Base-by-base conservation (phyloP, 176 grass and related monocot species). In the Carex pumila region DNA sequence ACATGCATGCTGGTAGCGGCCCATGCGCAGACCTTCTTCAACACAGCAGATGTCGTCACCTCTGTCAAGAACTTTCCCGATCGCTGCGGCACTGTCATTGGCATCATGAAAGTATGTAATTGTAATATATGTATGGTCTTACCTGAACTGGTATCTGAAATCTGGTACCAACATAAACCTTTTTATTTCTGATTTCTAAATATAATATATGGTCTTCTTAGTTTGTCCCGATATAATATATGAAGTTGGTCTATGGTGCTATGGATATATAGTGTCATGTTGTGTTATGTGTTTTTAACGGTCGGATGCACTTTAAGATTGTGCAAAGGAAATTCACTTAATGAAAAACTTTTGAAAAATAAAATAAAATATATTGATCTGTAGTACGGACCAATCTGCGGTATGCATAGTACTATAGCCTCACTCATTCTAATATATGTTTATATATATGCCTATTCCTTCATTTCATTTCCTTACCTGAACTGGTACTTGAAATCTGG, bases 21-120 rank as follows among this genome's bases (percentile, higher is more conserved):
- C 3, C 94, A 97, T 34, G 85, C 94, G 30, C 94, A 97, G 90
- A 97, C 94, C n/a, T 97, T 94, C 87, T 60, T 87, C 67, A 97
- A 97, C 68, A 97, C 92, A 4, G 90, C 92, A 0, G 84, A 97
- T 2, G 92, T 94, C n/a, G 92, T 97, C 61, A 90, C 90, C 6
- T 89, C 92, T 11, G 94, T 97, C 15, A 89, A 94, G 86, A 97
- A 97, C 82, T 97, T 97, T 30, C 92, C 92, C 1, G 84, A 91
- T 41, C 89, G 90, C 19, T 81, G 94, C 1, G 94, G 94, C 81
- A 94, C 94, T 36, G 89, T 94, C 76, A 97, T 97, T 84, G 94
- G 94, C 71, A 94, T 94, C 90, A 94, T 97, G 94, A 97, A 97
- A 92, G 94, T 92, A 80, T 52, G 22, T 59, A 10, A 11, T 14